Evolutionary conservation across 352 stramenopile species (phyloP).

Genomic region (Phytophthora fragariae): DNA sequence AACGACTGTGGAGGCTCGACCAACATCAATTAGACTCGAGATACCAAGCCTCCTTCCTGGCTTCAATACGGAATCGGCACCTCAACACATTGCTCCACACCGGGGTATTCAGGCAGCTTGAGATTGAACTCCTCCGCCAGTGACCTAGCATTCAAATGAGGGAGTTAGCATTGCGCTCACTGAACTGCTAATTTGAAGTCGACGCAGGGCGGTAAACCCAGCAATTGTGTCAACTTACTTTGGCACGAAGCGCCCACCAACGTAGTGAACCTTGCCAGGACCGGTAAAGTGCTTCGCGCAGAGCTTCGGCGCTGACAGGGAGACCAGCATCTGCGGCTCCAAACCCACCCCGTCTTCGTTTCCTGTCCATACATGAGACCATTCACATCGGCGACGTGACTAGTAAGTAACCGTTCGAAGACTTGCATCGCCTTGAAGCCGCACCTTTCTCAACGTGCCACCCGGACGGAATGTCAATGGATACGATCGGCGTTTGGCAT

Average conservation of each 20-base stretch:
- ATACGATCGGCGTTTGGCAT: constrained; percentile 89
- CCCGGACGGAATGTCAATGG: constrained; percentile 98
- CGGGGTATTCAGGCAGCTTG: constrained; percentile 67
- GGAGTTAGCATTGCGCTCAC: background rate
- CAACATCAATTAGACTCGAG: constrained; percentile 9
- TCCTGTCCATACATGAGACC: constrained; percentile 33
- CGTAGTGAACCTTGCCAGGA: constrained; percentile 89
- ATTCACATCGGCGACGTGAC: background rate
- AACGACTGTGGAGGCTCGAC: background rate
- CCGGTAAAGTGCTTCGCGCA: constrained; percentile 92
- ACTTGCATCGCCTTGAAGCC: background rate
- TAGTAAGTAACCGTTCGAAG: background rate
- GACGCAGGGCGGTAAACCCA: background rate
- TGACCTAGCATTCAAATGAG: constrained; percentile 34
- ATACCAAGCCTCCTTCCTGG: constrained; percentile 19
- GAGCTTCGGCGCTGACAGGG: constrained; percentile 97
- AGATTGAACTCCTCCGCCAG: constrained; percentile 71
- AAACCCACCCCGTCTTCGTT: constrained; percentile 84
- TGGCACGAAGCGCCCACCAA: constrained; percentile 96
- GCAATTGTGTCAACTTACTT: constrained; percentile 53
- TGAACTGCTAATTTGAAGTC: background rate
- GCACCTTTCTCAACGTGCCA: constrained; percentile 96
- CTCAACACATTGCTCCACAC: constrained; percentile 71
- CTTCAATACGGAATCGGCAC: constrained; percentile 48
- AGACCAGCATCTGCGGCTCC: constrained; percentile 95